A percentile compares a stretch with the other conserved stretches of the same genome.
These are phyloP conservation scores for Simmondsia chinensis DNA, from an alignment of 148 eudicot genomes.

Conservation along the genomic window DNA sequence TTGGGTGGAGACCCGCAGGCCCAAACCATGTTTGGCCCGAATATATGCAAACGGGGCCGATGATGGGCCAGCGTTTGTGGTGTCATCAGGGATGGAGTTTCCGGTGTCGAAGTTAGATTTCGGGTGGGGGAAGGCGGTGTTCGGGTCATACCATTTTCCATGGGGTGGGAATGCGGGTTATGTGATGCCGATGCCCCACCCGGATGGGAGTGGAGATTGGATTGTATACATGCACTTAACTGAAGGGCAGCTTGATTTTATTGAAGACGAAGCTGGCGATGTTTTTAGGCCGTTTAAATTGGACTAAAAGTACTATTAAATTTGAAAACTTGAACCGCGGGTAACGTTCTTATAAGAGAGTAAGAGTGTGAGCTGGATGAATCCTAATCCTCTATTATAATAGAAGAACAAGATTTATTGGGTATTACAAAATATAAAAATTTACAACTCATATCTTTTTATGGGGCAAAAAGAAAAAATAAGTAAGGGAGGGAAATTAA, in stretches of 20 bases:
- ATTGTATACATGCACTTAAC: conserved; percentile 10
- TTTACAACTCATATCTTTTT: no score
- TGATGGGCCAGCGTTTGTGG: conserved; percentile 9
- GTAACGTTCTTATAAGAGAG: no score
- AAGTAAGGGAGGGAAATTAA: no score
- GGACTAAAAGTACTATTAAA: no score
- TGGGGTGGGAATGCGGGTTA: conserved; percentile 10
- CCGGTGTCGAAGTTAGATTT: conserved; percentile 9
- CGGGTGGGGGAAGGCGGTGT: conserved; percentile 13
- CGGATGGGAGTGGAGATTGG: conserved; percentile 8
- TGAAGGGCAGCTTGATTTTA: conserved; percentile 3
- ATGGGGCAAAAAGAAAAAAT: no score
- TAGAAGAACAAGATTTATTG: no score
- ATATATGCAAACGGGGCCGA: background rate
- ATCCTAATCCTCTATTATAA: no score
- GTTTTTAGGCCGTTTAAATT: no score
- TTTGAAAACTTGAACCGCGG: no score
- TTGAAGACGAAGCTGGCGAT: conserved; percentile 3
- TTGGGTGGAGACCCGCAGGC: conserved; percentile 11
- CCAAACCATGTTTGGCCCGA: conserved; percentile 1
- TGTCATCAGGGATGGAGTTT: conserved; percentile 11
- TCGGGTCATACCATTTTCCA: conserved; percentile 14
- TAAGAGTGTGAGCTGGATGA: no score
- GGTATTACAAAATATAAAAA: no score
- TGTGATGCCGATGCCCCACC: conserved; percentile 11